Percentiles rank a stretch among this genome's conserved stretches.
Evolutionary conservation across 139 green algal species (phyloP).

Genomic region (Micractinium sp.): DNA sequence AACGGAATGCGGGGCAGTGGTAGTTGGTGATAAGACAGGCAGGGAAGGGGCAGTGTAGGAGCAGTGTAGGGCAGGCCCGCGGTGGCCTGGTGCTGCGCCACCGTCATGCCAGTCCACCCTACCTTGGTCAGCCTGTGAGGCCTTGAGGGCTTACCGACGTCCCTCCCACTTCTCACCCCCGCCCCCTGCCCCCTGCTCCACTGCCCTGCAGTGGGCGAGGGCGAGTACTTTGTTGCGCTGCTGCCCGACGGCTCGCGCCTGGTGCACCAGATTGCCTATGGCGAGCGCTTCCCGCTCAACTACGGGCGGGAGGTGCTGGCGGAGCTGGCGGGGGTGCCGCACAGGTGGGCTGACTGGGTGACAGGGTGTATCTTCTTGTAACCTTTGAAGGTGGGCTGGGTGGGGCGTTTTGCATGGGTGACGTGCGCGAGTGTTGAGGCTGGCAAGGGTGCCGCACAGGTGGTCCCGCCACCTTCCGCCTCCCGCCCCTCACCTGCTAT

Average conservation of each 20-base stretch:
- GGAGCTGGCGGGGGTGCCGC: slow-evolving; percentile 65
- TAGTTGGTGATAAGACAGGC: background rate
- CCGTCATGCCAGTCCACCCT: too few species aligned
- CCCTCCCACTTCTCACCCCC: background rate
- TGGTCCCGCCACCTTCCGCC: background rate
- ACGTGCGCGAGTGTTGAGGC: slow-evolving; percentile 57
- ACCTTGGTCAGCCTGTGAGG: background rate
- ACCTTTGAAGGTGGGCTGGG: background rate
- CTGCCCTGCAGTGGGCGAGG: slow-evolving; percentile 56
- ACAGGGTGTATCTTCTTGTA: too few species aligned
- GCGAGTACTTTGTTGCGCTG: slow-evolving; percentile 82
- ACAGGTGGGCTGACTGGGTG: slow-evolving; percentile 31
- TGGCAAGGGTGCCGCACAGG: slow-evolving; percentile 57
- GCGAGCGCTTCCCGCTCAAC: slow-evolving; percentile 77
- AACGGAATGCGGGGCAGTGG: too few species aligned
- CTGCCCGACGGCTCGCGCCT: slow-evolving; percentile 85
- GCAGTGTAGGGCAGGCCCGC: background rate
- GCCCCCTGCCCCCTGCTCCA: background rate
- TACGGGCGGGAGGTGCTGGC: slow-evolving; percentile 84
- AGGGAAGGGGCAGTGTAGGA: too few species aligned
- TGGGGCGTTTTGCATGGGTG: too few species aligned
- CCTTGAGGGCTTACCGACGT: background rate
- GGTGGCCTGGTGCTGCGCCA: background rate
- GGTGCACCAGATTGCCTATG: slow-evolving; percentile 72
- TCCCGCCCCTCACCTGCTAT: too few species aligned